Evolutionary conservation across 2,329 filamentous ascomycete species (phyloP).

Genomic region (Pseudogymnoascus verrucosus): DNA sequence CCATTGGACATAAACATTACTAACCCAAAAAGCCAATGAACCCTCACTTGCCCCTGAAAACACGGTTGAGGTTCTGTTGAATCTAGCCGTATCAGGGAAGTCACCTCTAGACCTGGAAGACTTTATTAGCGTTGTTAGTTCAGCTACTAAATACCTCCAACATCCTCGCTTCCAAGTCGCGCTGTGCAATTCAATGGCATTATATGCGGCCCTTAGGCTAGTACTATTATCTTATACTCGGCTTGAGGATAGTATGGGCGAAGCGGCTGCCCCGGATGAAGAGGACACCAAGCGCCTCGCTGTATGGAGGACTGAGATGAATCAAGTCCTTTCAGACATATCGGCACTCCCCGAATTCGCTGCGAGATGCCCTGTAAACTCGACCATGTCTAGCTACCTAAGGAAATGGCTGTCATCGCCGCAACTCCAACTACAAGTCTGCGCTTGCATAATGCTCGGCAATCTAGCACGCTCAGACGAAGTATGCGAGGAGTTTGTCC

Average conservation of each 20-base stretch:
- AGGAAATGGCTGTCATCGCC: constrained; percentile 39
- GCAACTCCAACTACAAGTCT: constrained; percentile 41
- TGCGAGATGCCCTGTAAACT: constrained; percentile 34
- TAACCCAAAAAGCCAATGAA: constrained; percentile 21
- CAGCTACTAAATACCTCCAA: constrained; percentile 48
- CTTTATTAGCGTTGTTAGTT: constrained; percentile 43
- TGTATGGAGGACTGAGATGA: constrained; percentile 42
- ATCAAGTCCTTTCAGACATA: constrained; percentile 43
- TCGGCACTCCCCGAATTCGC: constrained; percentile 43
- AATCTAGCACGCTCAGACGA: constrained; percentile 54
- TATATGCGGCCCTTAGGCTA: constrained; percentile 38
- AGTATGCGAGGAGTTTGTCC: constrained; percentile 43
- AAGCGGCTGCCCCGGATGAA: constrained; percentile 20
- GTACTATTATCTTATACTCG: constrained; percentile 41
- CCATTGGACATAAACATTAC: constrained; percentile 3
- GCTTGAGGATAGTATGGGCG: constrained; percentile 29
- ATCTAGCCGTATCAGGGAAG: constrained; percentile 36
- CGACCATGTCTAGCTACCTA: constrained; percentile 35
- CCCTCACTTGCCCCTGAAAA: constrained; percentile 30
- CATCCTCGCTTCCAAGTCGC: constrained; percentile 42
- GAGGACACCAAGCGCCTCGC: constrained; percentile 43
- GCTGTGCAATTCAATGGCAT: constrained; percentile 32
- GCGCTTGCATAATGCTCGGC: constrained; percentile 52
- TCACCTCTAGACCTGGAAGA: constrained; percentile 43
- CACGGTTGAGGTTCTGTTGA: constrained; percentile 43